Evolutionary conservation across 106 monocot genomes (phyloP).

Genomic region (Chionographis japonica): DNA sequence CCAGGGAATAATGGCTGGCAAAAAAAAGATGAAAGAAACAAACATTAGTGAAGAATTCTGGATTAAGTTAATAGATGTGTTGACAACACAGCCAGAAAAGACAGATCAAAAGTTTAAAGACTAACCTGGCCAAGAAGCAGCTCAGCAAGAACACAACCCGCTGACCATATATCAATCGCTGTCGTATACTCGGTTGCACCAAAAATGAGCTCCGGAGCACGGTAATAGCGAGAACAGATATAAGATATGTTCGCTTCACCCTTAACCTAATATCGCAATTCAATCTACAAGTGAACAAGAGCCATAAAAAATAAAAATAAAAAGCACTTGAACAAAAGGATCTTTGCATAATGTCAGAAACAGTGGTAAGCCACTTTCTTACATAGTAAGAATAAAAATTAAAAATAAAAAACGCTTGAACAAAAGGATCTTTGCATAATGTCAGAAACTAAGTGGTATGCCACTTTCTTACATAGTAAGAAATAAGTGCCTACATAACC

Average conservation of each 20-base stretch:
- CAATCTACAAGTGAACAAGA: not conserved
- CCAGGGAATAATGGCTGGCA: constrained; percentile 83
- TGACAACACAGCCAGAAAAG: not conserved
- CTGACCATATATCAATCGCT: constrained; percentile 96
- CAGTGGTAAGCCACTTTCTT: too few species aligned
- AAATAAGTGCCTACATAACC: too few species aligned
- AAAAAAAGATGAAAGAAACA: not conserved
- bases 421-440: too few species aligned
- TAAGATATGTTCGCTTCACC: constrained; percentile 98
- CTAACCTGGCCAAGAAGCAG: constrained; percentile 90
- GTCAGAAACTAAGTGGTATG: too few species aligned
- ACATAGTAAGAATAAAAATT: too few species aligned
- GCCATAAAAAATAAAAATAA: not conserved
- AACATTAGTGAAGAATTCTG: not conserved
- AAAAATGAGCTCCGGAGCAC: constrained; percentile 96
- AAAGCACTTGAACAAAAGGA: not conserved
- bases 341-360: too few species aligned
- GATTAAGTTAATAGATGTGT: not conserved
- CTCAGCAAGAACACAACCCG: constrained; percentile 98
- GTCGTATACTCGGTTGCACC: constrained; percentile 92
- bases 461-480: too few species aligned
- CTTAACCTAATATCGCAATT: constrained; percentile 42
- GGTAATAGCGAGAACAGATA: constrained; percentile 92
- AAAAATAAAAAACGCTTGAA: too few species aligned
- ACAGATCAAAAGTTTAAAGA: not conserved